A percentile compares a stretch with the other conserved stretches of the same genome.
phyloP scores from a whole-genome alignment of 2,329 filamentous ascomycete genomes.

The Trichoderma polysporum region DNA sequence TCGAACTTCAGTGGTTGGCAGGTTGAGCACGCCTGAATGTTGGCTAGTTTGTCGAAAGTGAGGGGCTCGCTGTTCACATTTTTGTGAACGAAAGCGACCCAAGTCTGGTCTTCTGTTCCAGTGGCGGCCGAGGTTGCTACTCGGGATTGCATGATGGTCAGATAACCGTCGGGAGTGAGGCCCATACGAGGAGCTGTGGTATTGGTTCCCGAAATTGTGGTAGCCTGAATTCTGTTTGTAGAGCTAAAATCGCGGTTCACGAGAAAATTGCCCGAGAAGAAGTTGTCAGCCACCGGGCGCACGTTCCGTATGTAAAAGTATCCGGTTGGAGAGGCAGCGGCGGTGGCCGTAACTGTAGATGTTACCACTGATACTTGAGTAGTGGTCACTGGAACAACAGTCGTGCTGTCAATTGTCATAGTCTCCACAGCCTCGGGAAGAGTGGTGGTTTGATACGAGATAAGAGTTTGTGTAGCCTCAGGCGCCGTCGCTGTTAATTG shows the following conservation, averaged over 20 bases:
- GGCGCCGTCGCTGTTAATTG: background rate
- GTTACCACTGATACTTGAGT: background rate
- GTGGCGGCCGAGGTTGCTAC: background rate
- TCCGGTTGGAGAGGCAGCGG: background rate
- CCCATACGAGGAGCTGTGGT: slow-evolving; percentile 5
- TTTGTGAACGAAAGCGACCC: background rate
- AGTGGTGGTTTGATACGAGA: background rate
- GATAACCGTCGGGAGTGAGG: background rate
- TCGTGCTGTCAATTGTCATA: background rate
- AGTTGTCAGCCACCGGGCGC: background rate
- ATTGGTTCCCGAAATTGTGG: background rate
- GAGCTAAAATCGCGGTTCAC: background rate
- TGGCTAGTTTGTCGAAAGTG: background rate
- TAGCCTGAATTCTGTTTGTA: background rate
- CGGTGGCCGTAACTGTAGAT: background rate
- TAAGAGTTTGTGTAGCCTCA: background rate
- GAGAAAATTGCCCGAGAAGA: slow-evolving; percentile 1
- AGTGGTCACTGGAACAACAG: background rate
- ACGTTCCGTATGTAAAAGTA: background rate
- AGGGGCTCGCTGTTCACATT: background rate
- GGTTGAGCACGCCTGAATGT: slow-evolving; percentile 1
- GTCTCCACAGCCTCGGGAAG: background rate
- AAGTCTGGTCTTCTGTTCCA: slow-evolving; percentile 1
- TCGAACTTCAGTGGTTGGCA: background rate
- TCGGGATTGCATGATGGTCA: background rate